Base-by-base conservation (phyloP, 345 rosid species). In the Psidium guajava region DNA sequence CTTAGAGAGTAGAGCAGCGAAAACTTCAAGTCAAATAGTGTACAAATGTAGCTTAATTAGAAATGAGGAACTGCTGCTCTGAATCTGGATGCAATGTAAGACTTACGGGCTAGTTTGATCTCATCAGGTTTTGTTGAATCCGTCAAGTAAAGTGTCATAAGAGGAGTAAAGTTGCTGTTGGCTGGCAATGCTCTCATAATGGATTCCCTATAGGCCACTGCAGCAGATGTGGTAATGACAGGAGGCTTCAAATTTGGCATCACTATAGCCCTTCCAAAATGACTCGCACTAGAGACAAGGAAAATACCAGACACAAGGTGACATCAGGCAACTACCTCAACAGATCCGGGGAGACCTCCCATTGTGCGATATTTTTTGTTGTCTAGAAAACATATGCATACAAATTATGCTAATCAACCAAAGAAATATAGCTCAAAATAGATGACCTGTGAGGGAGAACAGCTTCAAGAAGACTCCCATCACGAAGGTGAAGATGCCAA, bases 171-270 rank as follows among this genome's bases (percentile, higher is more conserved):
- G 91, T 88, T 88, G 77, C 91, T 89, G 73, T 86, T 83, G 50
- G 85, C 54, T 16, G 98, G 98, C 89, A 93, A 40, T 47, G 89
- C 87, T 83, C 89, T 86, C 85, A 89, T 42, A 54, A 87, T 88
- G n/a, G 90, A 88, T 86, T 87, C 90, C 28, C 84, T 83, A 54
- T 87, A 89, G 75, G 95, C 90, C 84, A 93, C 83, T 56, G 98
- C 98, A 84, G 95, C 96, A 54, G 91, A 87, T 21, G 99, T 92
- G 16, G 99, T 90, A 9, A 95, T 93, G 87, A 97, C 82, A n/a
- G 97, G 96, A 82, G 97, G 98, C 86, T 91, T 96, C 93, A 97
- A 88, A 92, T 97, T 97, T 5, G 99, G 98, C 99, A 95, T 96
- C 86, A 96, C 94, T 83, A 97, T 93, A 18, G 98, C 98, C 88